Conservation (phyloP, 495 filamentous ascomycete species). For the Cercophora sp. region DNA sequence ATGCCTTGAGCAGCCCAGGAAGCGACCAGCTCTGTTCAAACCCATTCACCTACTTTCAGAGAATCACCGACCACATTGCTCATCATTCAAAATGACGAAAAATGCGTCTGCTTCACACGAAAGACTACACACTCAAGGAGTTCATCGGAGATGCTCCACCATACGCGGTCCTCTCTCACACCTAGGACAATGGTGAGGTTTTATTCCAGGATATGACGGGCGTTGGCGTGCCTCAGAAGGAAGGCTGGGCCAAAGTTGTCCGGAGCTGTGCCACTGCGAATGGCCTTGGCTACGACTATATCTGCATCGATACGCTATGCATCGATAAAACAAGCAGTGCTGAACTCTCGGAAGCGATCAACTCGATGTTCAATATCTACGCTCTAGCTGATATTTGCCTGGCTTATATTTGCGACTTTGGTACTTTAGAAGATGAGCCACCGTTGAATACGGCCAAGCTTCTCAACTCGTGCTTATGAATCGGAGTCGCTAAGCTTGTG, state of each 20-base stretch:
- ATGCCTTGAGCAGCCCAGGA: too few species aligned
- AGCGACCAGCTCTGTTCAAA: too few species aligned
- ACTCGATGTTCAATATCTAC: constrained; percentile 47
- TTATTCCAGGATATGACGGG: constrained; percentile 24
- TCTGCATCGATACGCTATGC: constrained; percentile 44
- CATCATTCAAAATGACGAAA: too few species aligned
- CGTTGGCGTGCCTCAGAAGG: background rate
- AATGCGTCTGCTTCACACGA: constrained; percentile 8
- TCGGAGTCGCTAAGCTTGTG: too few species aligned
- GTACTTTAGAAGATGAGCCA: background rate
- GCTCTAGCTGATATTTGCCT: constrained; percentile 25
- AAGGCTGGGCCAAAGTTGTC: constrained; percentile 22
- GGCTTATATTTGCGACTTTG: constrained; percentile 19
- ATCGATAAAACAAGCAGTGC: constrained; percentile 42
- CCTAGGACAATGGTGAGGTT: constrained; percentile 33
- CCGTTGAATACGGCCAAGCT: background rate
- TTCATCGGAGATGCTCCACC: constrained; percentile 17
- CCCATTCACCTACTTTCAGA: too few species aligned
- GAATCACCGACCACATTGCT: too few species aligned
- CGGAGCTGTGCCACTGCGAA: constrained; percentile 26
- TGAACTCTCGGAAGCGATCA: constrained; percentile 43
- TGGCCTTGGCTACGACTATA: constrained; percentile 19
- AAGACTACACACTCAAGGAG: background rate
- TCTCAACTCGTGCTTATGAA: background rate
- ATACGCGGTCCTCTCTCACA: constrained; percentile 40